Percentiles rank a stretch among this genome's conserved stretches.
Evolutionary conservation across 2,329 filamentous ascomycete species (phyloP).

Genomic region (Talaromyces sp.): DNA sequence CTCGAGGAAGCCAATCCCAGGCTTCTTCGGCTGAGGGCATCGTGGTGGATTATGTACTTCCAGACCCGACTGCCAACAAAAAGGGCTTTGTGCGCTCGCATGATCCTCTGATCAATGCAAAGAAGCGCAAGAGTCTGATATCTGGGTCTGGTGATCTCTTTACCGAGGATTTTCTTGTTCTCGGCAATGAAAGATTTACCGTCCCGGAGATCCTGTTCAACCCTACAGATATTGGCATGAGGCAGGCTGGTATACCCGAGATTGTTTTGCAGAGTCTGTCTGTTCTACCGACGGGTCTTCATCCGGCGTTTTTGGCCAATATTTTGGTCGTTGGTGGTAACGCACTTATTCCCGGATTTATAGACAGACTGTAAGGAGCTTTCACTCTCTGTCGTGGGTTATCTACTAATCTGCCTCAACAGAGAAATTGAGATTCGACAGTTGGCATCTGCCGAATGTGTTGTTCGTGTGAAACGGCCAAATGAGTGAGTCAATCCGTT

Average conservation of each 20-base stretch:
- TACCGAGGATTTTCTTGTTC: slow-evolving; percentile 73
- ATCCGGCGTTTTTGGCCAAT: slow-evolving; percentile 79
- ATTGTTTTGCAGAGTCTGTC: slow-evolving; percentile 75
- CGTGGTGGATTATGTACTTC: slow-evolving; percentile 85
- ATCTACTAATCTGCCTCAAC: slow-evolving; percentile 22
- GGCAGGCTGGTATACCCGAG: slow-evolving; percentile 74
- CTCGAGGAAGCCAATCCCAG: slow-evolving; percentile 25
- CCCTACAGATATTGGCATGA: slow-evolving; percentile 77
- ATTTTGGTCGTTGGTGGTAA: slow-evolving; percentile 86
- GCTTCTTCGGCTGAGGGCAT: slow-evolving; percentile 42
- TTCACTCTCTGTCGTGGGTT: neutral
- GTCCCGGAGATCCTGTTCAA: slow-evolving; percentile 88
- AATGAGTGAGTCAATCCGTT: slow-evolving; percentile 47
- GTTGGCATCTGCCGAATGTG: slow-evolving; percentile 68
- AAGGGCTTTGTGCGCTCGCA: slow-evolving; percentile 72
- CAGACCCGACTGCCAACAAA: slow-evolving; percentile 63
- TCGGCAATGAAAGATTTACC: slow-evolving; percentile 87
- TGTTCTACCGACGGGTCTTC: slow-evolving; percentile 71
- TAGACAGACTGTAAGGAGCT: slow-evolving; percentile 60
- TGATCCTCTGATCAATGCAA: slow-evolving; percentile 60
- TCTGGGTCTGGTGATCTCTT: slow-evolving; percentile 44
- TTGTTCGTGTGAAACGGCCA: slow-evolving; percentile 66
- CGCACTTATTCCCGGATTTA: slow-evolving; percentile 71
- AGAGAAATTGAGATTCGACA: slow-evolving; percentile 64
- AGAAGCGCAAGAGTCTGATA: slow-evolving; percentile 45